phyloP scores from a whole-genome alignment of 2,329 filamentous ascomycete species.

The Cercospora zeae-maydis region DNA sequence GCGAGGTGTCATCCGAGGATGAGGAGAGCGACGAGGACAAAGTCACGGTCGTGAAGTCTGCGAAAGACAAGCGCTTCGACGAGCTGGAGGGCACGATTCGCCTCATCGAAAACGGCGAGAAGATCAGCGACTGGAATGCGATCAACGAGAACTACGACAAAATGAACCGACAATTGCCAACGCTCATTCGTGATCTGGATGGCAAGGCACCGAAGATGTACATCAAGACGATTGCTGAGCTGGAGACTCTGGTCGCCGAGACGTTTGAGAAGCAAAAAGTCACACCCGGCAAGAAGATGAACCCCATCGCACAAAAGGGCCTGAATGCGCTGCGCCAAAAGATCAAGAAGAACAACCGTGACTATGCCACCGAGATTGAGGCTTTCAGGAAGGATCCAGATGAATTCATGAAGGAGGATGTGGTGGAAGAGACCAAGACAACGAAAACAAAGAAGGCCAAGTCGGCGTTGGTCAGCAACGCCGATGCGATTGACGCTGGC shows the following conservation, averaged over 20 bases:
- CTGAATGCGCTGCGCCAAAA: slow-evolving; percentile 97
- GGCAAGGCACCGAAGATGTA: slow-evolving; percentile 84
- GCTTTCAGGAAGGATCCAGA: slow-evolving; percentile 82
- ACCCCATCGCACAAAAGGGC: slow-evolving; percentile 87
- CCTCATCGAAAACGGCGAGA: slow-evolving; percentile 91
- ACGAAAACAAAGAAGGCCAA: slow-evolving; percentile 51
- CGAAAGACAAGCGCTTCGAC: slow-evolving; percentile 94
- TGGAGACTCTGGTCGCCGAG: slow-evolving; percentile 94
- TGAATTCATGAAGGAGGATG: slow-evolving; percentile 79
- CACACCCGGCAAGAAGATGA: slow-evolving; percentile 90
- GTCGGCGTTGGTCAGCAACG: slow-evolving; percentile 50
- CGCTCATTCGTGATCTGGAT: slow-evolving; percentile 54
- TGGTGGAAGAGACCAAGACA: slow-evolving; percentile 62
- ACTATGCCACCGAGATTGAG: slow-evolving; percentile 83
- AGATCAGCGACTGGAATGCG: slow-evolving; percentile 95
- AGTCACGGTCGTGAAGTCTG: slow-evolving; percentile 86
- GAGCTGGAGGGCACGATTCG: slow-evolving; percentile 88
- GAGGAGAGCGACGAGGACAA: slow-evolving; percentile 82
- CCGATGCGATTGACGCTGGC: slow-evolving; percentile 55
- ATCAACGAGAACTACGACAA: slow-evolving; percentile 62
- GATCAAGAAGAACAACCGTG: slow-evolving; percentile 98
- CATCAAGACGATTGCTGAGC: slow-evolving; percentile 85
- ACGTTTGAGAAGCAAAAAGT: slow-evolving; percentile 94
- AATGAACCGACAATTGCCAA: slow-evolving; percentile 53
- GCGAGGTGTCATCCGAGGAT: slow-evolving; percentile 55